A percentile compares a stretch with the other conserved stretches of the same genome.
Evolutionary conservation across 2,329 filamentous ascomycete genomes (phyloP).

Genomic region (Pyrenochaeta sp.): DNA sequence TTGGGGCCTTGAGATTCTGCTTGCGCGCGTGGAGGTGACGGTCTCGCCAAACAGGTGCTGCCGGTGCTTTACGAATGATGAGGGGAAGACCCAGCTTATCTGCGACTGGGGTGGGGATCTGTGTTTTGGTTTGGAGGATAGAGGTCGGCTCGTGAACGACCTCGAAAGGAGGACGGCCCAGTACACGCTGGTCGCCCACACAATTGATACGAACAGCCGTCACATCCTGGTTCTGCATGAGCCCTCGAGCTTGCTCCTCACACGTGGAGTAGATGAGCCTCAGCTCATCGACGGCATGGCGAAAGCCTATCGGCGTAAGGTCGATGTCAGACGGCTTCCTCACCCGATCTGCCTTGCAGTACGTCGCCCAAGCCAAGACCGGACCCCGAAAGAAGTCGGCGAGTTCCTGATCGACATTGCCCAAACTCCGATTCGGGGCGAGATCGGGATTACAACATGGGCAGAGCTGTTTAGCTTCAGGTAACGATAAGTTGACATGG

Average conservation of each 20-base stretch:
- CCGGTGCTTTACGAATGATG: constrained; percentile 6
- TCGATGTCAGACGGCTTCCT: not conserved
- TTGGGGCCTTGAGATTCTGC: not conserved
- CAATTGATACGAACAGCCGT: not conserved
- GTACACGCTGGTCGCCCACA: not conserved
- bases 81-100: constrained; percentile 20
- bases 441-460: not conserved
- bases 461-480: not conserved
- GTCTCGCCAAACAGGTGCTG: constrained; percentile 17
- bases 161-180: not conserved
- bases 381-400: not conserved
- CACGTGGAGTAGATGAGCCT: not conserved
- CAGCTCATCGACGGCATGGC: not conserved
- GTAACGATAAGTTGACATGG: not conserved
- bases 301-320: not conserved
- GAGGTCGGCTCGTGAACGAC: constrained; percentile 1
- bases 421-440: constrained; percentile 3
- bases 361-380: not conserved
- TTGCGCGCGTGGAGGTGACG: not conserved
- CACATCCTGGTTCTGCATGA: not conserved
- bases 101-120: constrained; percentile 17
- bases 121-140: constrained; percentile 1
- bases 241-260: not conserved
- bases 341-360: not conserved
- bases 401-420: constrained; percentile 7